Percentiles rank a stretch among this genome's conserved stretches.
Conservation (phyloP, 1,139 yeast genomes). For the Candida pseudoviswanathii region DNA sequence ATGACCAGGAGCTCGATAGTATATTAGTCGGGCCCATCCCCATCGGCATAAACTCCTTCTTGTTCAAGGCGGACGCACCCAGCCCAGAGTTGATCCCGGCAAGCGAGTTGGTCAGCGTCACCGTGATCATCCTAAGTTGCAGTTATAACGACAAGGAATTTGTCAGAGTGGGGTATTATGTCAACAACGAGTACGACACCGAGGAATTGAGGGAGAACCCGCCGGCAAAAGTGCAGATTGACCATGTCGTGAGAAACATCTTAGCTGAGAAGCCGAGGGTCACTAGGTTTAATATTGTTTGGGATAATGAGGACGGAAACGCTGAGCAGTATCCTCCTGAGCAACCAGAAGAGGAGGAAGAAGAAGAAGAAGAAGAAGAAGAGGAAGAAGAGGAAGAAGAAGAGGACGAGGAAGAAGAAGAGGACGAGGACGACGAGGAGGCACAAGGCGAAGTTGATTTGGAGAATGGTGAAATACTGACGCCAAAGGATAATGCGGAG, state of each 20-base stretch:
- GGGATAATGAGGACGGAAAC: slow-evolving; percentile 75
- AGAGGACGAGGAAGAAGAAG: slow-evolving; percentile 52
- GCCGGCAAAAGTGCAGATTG: slow-evolving; percentile 91
- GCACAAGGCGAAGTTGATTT: slow-evolving; percentile 35
- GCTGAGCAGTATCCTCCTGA: slow-evolving; percentile 74
- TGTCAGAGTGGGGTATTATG: slow-evolving; percentile 96
- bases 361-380: slow-evolving; percentile 53
- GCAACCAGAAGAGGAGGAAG: slow-evolving; percentile 50
- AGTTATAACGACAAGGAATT: slow-evolving; percentile 92
- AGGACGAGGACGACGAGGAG: slow-evolving; percentile 24
- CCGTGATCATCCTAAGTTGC: slow-evolving; percentile 89
- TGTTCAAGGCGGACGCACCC: slow-evolving; percentile 95
- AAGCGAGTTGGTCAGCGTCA: slow-evolving; percentile 89
- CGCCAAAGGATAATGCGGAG: slow-evolving; percentile 29
- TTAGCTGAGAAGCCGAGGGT: slow-evolving; percentile 97
- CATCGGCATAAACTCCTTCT: slow-evolving; percentile 91
- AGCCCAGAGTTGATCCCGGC: slow-evolving; percentile 95
- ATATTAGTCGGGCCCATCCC: slow-evolving; percentile 97
- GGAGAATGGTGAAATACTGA: slow-evolving; percentile 32
- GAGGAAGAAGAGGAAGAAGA: slow-evolving; percentile 61
- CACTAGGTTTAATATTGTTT: slow-evolving; percentile 91
- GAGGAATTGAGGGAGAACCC: slow-evolving; percentile 94
- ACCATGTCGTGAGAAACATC: slow-evolving; percentile 90
- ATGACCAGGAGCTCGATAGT: slow-evolving; percentile 95
- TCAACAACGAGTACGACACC: slow-evolving; percentile 91